A percentile compares a stretch with the other conserved stretches of the same genome.
phyloP scores from a whole-genome alignment of 2,329 filamentous ascomycete genomes.

The Verruconis gallopava region DNA sequence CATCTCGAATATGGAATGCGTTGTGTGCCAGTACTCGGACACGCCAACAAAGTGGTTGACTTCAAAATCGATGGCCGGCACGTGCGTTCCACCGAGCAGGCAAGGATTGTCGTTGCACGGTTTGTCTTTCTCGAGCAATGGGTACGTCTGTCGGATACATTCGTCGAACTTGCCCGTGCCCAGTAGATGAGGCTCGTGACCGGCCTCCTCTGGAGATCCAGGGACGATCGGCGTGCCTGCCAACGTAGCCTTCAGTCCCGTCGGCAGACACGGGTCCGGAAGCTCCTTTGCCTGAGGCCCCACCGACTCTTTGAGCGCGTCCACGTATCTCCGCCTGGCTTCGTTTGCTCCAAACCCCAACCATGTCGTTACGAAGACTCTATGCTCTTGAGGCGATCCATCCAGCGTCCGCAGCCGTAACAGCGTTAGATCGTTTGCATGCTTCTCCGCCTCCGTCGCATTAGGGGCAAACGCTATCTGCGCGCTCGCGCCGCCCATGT shows the following conservation, averaged over 20 bases:
- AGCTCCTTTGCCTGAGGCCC: slow-evolving; percentile 51
- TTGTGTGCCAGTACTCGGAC: slow-evolving; percentile 98
- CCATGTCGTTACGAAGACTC: slow-evolving; percentile 93
- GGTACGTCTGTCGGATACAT: slow-evolving; percentile 70
- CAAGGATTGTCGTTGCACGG: slow-evolving; percentile 75
- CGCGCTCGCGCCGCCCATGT: slow-evolving; percentile 96
- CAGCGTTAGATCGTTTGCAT: slow-evolving; percentile 78
- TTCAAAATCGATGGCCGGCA: slow-evolving; percentile 90
- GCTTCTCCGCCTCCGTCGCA: slow-evolving; percentile 74
- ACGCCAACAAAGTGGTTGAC: slow-evolving; percentile 97
- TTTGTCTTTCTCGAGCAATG: slow-evolving; percentile 78
- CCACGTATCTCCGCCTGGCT: slow-evolving; percentile 74
- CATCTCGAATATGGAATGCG: slow-evolving; percentile 79
- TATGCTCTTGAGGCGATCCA: slow-evolving; percentile 65
- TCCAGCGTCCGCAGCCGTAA: slow-evolving; percentile 74
- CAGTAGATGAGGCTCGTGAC: slow-evolving; percentile 44
- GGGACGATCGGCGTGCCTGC: slow-evolving; percentile 45
- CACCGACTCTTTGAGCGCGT: slow-evolving; percentile 56
- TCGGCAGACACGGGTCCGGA: slow-evolving; percentile 82
- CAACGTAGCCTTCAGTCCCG: slow-evolving; percentile 59
- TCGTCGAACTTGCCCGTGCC: slow-evolving; percentile 82
- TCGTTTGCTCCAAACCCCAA: slow-evolving; percentile 94
- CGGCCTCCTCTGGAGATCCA: slow-evolving; percentile 28
- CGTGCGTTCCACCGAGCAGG: slow-evolving; percentile 79
- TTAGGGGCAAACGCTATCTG: slow-evolving; percentile 98